Base-by-base conservation (phyloP, 164 flowering plant species). In the Vitis vinifera region DNA sequence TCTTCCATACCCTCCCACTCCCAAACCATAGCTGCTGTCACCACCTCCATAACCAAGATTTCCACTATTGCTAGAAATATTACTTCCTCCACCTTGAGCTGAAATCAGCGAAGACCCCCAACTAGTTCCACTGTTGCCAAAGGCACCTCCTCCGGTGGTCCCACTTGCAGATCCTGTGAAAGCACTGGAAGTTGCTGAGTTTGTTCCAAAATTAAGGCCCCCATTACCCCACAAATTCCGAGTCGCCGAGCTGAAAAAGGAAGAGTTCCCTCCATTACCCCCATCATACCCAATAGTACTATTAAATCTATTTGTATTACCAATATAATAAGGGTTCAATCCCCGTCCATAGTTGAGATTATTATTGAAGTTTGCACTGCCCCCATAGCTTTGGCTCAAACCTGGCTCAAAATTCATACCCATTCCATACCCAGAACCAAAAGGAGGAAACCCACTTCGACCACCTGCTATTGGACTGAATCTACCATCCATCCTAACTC, bases 171-270 rank as follows among this genome's bases (percentile, higher is more conserved):
- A 82, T 68, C 87, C 91, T 71, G 79, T 65, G 69, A 82, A 82
- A 55, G 80, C 78, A 69, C 59, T 83, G 31, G 91, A 82, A 62
- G 61, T 78, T 31, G 87, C 55, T 44, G 89, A 79, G 73, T 76
- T 86, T 13, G 89, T 60, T 11, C 80, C 78, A 78, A 85, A 82
- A 71, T 74, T 82, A 51, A 88, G 84, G 1, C 89, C 93, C 16
- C 86, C 91, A 79, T 85, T 81, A 15, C 91, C 94, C 97, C 94
- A 91, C 68, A 91, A 73, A 63, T 87, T 88, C 57, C 91, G 76
- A 31, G 86, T 73, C 11, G 68, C 80, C 12, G 91, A 81, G 78
- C 84, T 91, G 69, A 91, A 79, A 63, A 85, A 70, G 55, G 97
- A 90, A 57, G 81, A 50, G 72, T 76, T 84, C 68, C 94, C 89